Percentiles rank a stretch among this genome's conserved stretches.
Evolutionary conservation across 208 protist species (phyloP).

Genomic region (Phytomonas serpens): DNA sequence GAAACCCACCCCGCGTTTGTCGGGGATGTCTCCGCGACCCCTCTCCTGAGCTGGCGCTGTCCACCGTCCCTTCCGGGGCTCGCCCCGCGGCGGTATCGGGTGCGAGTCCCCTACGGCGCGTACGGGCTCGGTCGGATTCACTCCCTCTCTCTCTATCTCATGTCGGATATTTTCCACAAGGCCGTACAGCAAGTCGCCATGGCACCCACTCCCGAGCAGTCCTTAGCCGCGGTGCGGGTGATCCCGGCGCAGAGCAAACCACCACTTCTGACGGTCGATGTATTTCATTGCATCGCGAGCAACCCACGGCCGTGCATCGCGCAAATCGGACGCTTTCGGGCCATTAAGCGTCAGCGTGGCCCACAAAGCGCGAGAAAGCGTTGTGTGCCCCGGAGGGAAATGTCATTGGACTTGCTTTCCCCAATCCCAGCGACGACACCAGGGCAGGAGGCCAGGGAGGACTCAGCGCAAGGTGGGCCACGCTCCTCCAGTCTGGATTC

Average conservation of each 20-base stretch:
- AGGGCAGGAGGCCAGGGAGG: neutral
- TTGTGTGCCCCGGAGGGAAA: neutral
- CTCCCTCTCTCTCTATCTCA: slow-evolving; percentile 51
- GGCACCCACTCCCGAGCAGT: neutral
- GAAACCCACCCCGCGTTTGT: slow-evolving; percentile 22
- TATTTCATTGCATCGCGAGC: slow-evolving; percentile 47
- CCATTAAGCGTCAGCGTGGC: neutral
- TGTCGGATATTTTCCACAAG: slow-evolving; percentile 54
- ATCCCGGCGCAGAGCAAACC: slow-evolving; percentile 19
- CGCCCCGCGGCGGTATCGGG: slow-evolving; percentile 35
- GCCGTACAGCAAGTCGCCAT: slow-evolving; percentile 25
- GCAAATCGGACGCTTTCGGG: neutral
- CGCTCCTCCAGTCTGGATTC: neutral
- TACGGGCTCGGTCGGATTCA: slow-evolving; percentile 47
- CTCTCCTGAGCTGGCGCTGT: slow-evolving; percentile 46
- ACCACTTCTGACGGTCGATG: slow-evolving; percentile 45
- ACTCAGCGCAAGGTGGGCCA: neutral
- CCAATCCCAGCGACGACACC: too few relatives aligned
- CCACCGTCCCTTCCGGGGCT: slow-evolving; percentile 67
- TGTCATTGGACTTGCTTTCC: neutral
- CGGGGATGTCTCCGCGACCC: slow-evolving; percentile 22
- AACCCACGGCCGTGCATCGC: slow-evolving; percentile 15
- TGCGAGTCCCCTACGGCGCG: slow-evolving; percentile 41
- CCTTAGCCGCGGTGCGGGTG: slow-evolving; percentile 16
- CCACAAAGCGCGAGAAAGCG: neutral